A percentile compares a stretch with the other conserved stretches of the same genome.
phyloP scores from a whole-genome alignment of 2,329 filamentous ascomycete genomes.

The Aspergillus awamori region DNA sequence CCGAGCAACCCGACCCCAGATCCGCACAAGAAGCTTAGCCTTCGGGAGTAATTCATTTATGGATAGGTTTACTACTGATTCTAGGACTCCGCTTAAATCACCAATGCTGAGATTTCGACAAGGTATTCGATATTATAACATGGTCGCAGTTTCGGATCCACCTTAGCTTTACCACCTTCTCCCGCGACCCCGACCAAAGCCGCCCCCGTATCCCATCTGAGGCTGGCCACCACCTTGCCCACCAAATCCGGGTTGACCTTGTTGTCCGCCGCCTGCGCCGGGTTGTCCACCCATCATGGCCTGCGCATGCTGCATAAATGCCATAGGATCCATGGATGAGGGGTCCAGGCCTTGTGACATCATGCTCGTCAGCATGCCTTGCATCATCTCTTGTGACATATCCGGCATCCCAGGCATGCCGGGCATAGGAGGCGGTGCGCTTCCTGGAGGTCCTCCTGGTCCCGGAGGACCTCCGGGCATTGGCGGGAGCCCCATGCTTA shows the following conservation, averaged over 20 bases:
- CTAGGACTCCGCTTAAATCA: background rate
- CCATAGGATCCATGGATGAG: conserved; percentile 55
- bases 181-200: conserved; percentile 45
- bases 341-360: conserved; percentile 58
- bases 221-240: conserved; percentile 42
- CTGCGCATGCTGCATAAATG: conserved; percentile 58
- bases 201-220: conserved; percentile 48
- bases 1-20: conserved; percentile 9
- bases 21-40: background rate
- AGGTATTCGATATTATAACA: conserved; percentile 19
- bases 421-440: conserved; percentile 38
- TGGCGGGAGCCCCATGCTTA: conserved; percentile 54
- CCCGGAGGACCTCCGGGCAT: conserved; percentile 41
- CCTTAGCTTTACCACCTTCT: conserved; percentile 40
- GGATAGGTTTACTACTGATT: background rate
- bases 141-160: conserved; percentile 13
- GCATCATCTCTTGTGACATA: conserved; percentile 60
- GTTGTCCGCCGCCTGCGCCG: conserved; percentile 42
- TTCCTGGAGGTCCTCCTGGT: conserved; percentile 31
- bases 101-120: conserved; percentile 1
- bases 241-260: conserved; percentile 39
- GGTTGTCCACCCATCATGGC: conserved; percentile 51
- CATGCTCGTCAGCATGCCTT: conserved; percentile 60
- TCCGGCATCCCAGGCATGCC: conserved; percentile 52
- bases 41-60: background rate